Conservation (phyloP, 2,329 filamentous ascomycete species). For the Phyllosticta citriasiana region DNA sequence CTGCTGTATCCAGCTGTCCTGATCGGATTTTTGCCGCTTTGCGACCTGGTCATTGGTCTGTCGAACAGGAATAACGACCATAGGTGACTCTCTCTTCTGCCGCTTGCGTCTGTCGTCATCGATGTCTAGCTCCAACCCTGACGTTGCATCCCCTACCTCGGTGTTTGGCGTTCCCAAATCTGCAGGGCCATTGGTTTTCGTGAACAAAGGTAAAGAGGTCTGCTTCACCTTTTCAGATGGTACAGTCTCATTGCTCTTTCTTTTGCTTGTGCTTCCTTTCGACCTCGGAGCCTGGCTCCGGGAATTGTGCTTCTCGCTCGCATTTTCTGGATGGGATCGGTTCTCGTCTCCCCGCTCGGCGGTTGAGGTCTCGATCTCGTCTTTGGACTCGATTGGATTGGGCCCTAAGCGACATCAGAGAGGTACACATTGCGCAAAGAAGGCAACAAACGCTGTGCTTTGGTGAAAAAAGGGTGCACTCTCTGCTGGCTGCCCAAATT, state of each 20-base stretch:
- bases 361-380: conserved; percentile 15
- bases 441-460: conserved; percentile 14
- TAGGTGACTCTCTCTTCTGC: conserved; percentile 26
- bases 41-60: not conserved
- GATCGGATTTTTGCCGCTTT: not conserved
- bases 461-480: conserved; percentile 30
- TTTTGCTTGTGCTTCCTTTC: not conserved
- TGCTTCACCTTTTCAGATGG: conserved; percentile 4
- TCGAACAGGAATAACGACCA: not conserved
- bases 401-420: conserved; percentile 1
- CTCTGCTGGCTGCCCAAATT: conserved; percentile 24
- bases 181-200: conserved; percentile 16
- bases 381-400: conserved; percentile 16
- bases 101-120: conserved; percentile 27
- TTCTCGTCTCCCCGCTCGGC: conserved; percentile 10
- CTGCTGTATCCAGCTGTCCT: conserved; percentile 20
- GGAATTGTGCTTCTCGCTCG: not conserved
- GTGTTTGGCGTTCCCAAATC: conserved; percentile 17
- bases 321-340: not conserved
- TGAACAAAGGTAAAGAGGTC: conserved; percentile 1
- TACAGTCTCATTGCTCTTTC: not conserved
- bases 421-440: not conserved
- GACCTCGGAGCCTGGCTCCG: not conserved
- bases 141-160: conserved; percentile 10
- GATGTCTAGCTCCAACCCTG: conserved; percentile 19